These are phyloP conservation scores for Mycena indigotica DNA, from an alignment of 768 basidiomycete species.

Conservation along the genomic window DNA sequence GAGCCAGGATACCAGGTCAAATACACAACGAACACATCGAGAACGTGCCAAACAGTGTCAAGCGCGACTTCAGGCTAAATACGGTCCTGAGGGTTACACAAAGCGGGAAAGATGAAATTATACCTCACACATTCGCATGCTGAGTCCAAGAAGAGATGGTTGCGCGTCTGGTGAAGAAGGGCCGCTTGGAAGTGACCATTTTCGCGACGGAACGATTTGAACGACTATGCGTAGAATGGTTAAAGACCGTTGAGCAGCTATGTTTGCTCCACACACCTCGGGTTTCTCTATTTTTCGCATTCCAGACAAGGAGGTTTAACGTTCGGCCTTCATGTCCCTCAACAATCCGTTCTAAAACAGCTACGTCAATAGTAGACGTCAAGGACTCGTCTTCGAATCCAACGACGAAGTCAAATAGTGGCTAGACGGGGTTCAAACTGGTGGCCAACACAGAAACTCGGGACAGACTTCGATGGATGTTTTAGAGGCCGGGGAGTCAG, in stretches of 20 bases:
- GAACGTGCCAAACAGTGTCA: conserved; percentile 97
- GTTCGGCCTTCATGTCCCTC: conserved; percentile 75
- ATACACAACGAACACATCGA: conserved; percentile 62
- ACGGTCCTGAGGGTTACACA: neutral
- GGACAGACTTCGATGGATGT: conserved; percentile 62
- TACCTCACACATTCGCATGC: conserved; percentile 84
- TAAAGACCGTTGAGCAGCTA: neutral
- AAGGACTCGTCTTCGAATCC: conserved; percentile 78
- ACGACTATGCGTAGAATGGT: conserved; percentile 64
- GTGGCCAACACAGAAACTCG: conserved; percentile 42
- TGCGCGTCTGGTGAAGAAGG: conserved; percentile 48
- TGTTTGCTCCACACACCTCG: conserved; percentile 52
- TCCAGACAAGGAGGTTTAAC: conserved; percentile 80
- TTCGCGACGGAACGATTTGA: conserved; percentile 78
- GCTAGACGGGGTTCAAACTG: conserved; percentile 28
- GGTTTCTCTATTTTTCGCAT: conserved; percentile 71
- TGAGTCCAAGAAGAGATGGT: conserved; percentile 91
- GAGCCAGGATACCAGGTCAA: neutral
- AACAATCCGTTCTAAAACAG: conserved; percentile 77
- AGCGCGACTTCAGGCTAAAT: conserved; percentile 71
- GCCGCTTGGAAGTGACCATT: conserved; percentile 66
- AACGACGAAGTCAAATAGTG: conserved; percentile 96
- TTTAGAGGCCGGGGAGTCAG: conserved; percentile 83
- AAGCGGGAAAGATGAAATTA: neutral
- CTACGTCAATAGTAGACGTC: conserved; percentile 60